Base-by-base conservation (phyloP, 108 stramenopile species). In the Cylindrotheca fusiformis region DNA sequence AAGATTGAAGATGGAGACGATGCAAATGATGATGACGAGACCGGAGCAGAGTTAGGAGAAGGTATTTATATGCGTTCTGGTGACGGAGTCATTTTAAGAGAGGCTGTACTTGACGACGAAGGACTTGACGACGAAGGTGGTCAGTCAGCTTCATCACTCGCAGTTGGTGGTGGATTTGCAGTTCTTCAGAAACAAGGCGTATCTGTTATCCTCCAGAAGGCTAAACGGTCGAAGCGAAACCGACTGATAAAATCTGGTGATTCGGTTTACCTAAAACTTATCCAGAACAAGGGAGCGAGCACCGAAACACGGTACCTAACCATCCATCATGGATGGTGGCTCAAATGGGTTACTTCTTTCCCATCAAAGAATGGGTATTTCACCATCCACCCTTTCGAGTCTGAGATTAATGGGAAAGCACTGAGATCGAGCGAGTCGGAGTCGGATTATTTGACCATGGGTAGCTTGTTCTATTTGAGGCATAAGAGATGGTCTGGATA, bases 241-340 rank as follows among this genome's bases (percentile, higher is more conserved):
- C 59, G 61, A 26, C 69, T 87, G 44, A 89, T 94, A 22, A 78
- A 87, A 65, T 85, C 68, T 28, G 93, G 93, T 0, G 95, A 96
- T 54, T 75, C 79, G 22, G 91, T 96, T 14, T 46, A 79, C 25
- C 71, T 96, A 65, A 85, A 87, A 60, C 60, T 87, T 54, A 54
- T 79, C 33, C 58, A 65, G 22, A 79, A 67, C 4, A 58, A 57
- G 25, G 32, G 54, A 18, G 65, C 74, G 24, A 75, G 59, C 8
- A 80, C 63, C 45, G 79, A 61, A 25, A 71, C 83, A 10, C 81
- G 78, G 47, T 96, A 87, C 55, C 73, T 96, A 52, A 76, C 83
- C 6, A 82, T 90, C 56, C 88, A 94, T 65, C 75, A 83, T 2
- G 96, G 92, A 18, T 96, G 96, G 96, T 94, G 88, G 90, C 74